Evolutionary conservation across 257 asterid genomes (phyloP).

Genomic region (Petrea volubilis): DNA sequence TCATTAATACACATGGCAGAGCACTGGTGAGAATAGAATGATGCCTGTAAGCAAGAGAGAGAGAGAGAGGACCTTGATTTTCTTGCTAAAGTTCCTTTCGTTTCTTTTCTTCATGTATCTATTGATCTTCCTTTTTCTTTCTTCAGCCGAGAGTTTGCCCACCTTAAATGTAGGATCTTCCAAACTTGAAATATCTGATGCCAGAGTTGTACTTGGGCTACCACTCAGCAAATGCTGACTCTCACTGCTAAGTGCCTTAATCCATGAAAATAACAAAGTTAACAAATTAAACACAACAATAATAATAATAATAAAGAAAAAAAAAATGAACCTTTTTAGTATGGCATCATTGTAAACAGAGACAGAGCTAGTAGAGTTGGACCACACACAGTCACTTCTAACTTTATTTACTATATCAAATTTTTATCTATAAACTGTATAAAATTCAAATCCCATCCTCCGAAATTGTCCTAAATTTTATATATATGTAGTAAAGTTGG

Average conservation of each 20-base stretch:
- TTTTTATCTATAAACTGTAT: too few relatives aligned
- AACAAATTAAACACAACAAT: too few relatives aligned
- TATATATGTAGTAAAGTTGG: too few relatives aligned
- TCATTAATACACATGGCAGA: too few relatives aligned
- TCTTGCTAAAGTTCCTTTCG: conserved; percentile 90
- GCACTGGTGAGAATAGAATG: too few relatives aligned
- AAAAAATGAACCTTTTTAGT: neutral
- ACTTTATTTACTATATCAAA: too few relatives aligned
- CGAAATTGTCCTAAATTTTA: too few relatives aligned
- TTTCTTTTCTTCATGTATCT: conserved; percentile 87
- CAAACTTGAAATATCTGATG: conserved; percentile 73
- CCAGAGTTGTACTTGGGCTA: conserved; percentile 50
- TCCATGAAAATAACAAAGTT: neutral
- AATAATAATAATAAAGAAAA: neutral
- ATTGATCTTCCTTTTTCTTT: conserved; percentile 79
- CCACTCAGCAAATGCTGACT: conserved; percentile 64
- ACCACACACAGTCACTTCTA: too few relatives aligned
- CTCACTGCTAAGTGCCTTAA: conserved; percentile 60
- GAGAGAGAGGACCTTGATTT: conserved; percentile 64
- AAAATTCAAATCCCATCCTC: too few relatives aligned
- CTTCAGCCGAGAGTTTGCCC: conserved; percentile 81
- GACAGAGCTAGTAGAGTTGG: neutral
- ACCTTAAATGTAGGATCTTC: conserved; percentile 74
- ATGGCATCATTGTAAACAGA: neutral
- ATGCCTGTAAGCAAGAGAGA: conserved; percentile 4